A percentile compares a stretch with the other conserved stretches of the same genome.
Conservation (phyloP, 805 yeast genomes). For the Candida insectorum region DNA sequence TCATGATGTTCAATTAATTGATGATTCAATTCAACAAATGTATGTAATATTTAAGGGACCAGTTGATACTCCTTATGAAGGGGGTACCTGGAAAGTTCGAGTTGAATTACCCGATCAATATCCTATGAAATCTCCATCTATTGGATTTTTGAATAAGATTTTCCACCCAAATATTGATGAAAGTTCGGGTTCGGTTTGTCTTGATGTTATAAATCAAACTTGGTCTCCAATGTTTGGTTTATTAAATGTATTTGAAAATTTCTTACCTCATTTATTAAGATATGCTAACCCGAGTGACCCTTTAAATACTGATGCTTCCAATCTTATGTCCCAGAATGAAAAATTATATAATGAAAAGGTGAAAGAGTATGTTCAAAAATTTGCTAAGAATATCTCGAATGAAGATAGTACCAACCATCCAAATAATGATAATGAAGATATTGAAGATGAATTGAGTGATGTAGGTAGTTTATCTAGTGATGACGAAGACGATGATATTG, state of each 20-base stretch:
- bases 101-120: slow-evolving; percentile 94
- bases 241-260: slow-evolving; percentile 85
- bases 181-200: slow-evolving; percentile 84
- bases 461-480: slow-evolving; percentile 51
- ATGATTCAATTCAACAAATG: slow-evolving; percentile 79
- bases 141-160: slow-evolving; percentile 87
- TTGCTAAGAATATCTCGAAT: slow-evolving; percentile 37
- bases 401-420: slow-evolving; percentile 42
- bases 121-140: slow-evolving; percentile 94
- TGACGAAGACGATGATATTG: slow-evolving; percentile 30
- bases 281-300: slow-evolving; percentile 97
- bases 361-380: slow-evolving; percentile 66
- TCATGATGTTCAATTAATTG: slow-evolving; percentile 78
- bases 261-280: slow-evolving; percentile 84
- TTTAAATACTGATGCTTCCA: slow-evolving; percentile 84
- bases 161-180: slow-evolving; percentile 96
- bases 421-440: slow-evolving; percentile 30
- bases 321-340: slow-evolving; percentile 67
- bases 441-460: slow-evolving; percentile 43
- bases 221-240: slow-evolving; percentile 98
- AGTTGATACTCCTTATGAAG: slow-evolving; percentile 73
- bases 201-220: slow-evolving; percentile 94
- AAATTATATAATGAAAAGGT: slow-evolving; percentile 66
- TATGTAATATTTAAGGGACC: slow-evolving; percentile 87
- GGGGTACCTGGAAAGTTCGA: slow-evolving; percentile 85